phyloP scores from a whole-genome alignment of 345 rosid genomes.

The Rhodomyrtus tomentosa region DNA sequence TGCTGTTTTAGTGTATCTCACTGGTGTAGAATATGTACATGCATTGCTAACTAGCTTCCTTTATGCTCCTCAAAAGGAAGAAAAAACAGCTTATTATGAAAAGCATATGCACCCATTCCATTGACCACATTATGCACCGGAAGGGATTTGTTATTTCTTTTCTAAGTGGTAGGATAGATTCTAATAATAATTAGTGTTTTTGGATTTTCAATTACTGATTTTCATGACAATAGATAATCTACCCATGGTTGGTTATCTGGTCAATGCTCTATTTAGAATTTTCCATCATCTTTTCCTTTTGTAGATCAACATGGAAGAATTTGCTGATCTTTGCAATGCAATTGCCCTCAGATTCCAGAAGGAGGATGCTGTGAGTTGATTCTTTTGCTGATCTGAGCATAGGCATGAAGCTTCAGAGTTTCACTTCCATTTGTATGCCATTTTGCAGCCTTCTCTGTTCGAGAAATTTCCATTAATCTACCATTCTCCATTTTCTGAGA shows the following conservation, averaged over 20 bases:
- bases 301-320: constrained; percentile 87
- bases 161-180: neutral
- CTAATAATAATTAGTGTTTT: neutral
- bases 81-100: neutral
- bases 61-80: neutral
- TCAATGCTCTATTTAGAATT: neutral
- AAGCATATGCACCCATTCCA: neutral
- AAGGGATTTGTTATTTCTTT: neutral
- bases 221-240: neutral
- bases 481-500: constrained; percentile 56
- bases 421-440: neutral
- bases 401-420: neutral
- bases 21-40: neutral
- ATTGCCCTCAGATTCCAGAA: constrained; percentile 84
- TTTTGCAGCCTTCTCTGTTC: constrained; percentile 65
- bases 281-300: neutral
- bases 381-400: neutral
- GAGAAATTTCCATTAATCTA: constrained; percentile 52
- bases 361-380: constrained; percentile 73
- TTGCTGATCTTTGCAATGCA: constrained; percentile 90
- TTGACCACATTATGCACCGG: neutral
- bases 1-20: neutral
- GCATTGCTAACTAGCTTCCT: neutral
- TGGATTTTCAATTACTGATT: neutral
- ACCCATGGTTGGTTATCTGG: neutral